phyloP scores from a whole-genome alignment of 2,329 filamentous ascomycete species.

The Gaeumannomyces sp. region DNA sequence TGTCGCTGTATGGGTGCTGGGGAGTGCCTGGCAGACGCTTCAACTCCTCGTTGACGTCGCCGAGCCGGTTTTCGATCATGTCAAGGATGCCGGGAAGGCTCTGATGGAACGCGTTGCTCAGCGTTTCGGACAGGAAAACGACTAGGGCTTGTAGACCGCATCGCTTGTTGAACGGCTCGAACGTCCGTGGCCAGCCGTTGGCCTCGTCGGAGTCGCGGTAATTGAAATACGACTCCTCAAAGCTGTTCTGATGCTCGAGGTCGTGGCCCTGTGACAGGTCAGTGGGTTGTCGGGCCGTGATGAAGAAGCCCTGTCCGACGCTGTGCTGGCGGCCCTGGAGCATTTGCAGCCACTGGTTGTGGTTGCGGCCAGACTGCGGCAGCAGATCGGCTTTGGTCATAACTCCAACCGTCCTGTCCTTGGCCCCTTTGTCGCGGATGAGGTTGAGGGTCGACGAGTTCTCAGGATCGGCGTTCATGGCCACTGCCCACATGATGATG shows the following conservation, averaged over 20 bases:
- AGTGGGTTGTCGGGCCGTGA: constrained; percentile 54
- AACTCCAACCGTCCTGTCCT: constrained; percentile 61
- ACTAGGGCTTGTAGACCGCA: constrained; percentile 50
- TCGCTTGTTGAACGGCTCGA: constrained; percentile 39
- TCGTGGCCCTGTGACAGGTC: constrained; percentile 29
- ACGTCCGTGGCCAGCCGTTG: constrained; percentile 39
- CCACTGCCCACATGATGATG: constrained; percentile 69
- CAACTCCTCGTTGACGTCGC: constrained; percentile 49
- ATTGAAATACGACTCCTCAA: constrained; percentile 48
- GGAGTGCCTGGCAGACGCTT: constrained; percentile 59
- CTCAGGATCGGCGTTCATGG: constrained; percentile 72
- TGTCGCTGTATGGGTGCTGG: constrained; percentile 57
- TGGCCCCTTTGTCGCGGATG: constrained; percentile 51
- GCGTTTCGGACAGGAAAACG: constrained; percentile 43
- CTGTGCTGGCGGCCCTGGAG: constrained; percentile 54
- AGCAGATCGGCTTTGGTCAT: constrained; percentile 80
- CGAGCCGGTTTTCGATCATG: constrained; percentile 44
- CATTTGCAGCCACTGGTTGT: constrained; percentile 55
- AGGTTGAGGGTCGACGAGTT: constrained; percentile 66
- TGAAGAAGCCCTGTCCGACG: constrained; percentile 71
- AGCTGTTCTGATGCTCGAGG: constrained; percentile 44
- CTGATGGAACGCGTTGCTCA: constrained; percentile 47
- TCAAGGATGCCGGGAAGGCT: constrained; percentile 35
- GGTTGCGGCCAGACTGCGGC: constrained; percentile 40
- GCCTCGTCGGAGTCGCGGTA: constrained; percentile 13